Conservation (phyloP, 2,329 filamentous ascomycete species). For the Aspergillus candidus region DNA sequence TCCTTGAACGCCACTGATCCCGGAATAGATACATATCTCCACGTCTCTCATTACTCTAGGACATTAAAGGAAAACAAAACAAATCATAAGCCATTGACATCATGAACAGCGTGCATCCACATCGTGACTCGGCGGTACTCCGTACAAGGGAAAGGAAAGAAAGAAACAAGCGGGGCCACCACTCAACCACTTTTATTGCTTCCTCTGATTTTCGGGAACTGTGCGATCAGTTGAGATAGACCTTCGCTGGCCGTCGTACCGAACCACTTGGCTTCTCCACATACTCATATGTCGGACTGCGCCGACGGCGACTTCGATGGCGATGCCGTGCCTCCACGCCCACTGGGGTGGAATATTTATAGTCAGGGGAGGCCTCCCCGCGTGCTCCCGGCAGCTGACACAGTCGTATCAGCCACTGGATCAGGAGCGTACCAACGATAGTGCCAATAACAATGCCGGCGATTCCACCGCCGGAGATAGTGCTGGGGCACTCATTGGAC, state of each 20-base stretch:
- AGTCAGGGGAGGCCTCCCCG: constrained; percentile 19
- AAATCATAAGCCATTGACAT: too few relatives aligned
- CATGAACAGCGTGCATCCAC: too few relatives aligned
- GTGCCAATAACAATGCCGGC: constrained; percentile 37
- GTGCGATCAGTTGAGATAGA: constrained; percentile 24
- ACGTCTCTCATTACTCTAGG: too few relatives aligned
- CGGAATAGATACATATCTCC: too few relatives aligned
- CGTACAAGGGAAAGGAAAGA: too few relatives aligned
- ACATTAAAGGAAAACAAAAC: too few relatives aligned
- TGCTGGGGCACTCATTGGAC: constrained; percentile 16
- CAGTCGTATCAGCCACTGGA: constrained; percentile 32
- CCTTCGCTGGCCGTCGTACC: constrained; percentile 31
- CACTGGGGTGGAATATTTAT: constrained; percentile 17
- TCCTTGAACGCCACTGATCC: too few relatives aligned
- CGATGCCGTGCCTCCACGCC: constrained; percentile 12
- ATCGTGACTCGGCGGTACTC: too few relatives aligned
- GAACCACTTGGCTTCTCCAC: constrained; percentile 25
- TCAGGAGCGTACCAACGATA: constrained; percentile 32
- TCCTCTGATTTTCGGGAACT: too few relatives aligned
- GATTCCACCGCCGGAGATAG: constrained; percentile 31
- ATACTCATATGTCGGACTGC: constrained; percentile 24
- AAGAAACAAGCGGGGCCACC: too few relatives aligned
- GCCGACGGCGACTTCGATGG: constrained; percentile 13
- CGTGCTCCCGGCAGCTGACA: constrained; percentile 20
- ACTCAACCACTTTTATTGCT: too few relatives aligned